A percentile compares a stretch with the other conserved stretches of the same genome.
phyloP scores from a whole-genome alignment of 1,284 basidiomycete genomes.

The Mycena citricolor region DNA sequence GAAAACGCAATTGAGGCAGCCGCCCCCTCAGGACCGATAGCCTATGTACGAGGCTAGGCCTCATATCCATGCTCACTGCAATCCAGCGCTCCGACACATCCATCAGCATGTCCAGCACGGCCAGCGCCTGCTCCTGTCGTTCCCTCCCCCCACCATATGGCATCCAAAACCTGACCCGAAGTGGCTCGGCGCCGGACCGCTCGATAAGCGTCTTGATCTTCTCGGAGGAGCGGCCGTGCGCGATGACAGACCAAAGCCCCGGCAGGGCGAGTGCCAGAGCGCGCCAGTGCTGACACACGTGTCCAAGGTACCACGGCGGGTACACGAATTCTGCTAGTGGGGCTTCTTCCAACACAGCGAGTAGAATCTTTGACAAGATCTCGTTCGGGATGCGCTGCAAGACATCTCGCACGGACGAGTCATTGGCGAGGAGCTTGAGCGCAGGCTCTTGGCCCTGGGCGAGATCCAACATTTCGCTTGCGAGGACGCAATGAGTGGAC shows the following conservation, averaged over 20 bases:
- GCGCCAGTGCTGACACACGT: conserved; percentile 18
- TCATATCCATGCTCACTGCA: neutral
- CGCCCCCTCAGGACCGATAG: neutral
- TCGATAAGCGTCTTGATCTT: conserved; percentile 6
- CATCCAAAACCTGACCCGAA: conserved; percentile 5
- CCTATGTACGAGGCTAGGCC: neutral
- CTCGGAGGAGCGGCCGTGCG: neutral
- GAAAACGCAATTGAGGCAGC: conserved; percentile 5
- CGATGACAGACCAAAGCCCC: conserved; percentile 9
- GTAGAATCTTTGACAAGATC: conserved; percentile 10
- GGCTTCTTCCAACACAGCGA: neutral
- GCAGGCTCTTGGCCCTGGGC: no score
- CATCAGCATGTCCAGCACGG: conserved; percentile 4
- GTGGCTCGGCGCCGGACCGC: conserved; percentile 1
- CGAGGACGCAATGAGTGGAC: no score
- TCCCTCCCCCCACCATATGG: neutral
- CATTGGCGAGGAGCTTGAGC: no score
- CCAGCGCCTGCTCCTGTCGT: neutral
- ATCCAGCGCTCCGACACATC: conserved; percentile 5
- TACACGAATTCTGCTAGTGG: conserved; percentile 1
- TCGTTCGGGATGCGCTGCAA: conserved; percentile 6
- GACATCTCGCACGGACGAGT: no score
- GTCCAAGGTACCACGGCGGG: conserved; percentile 13
- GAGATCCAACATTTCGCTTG: no score
- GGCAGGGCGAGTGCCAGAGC: conserved; percentile 6